Percentiles rank a stretch among this genome's conserved stretches.
These are phyloP conservation scores for Vishniacozyma victoriae DNA, from an alignment of 768 basidiomycete species.

Conservation along the genomic window DNA sequence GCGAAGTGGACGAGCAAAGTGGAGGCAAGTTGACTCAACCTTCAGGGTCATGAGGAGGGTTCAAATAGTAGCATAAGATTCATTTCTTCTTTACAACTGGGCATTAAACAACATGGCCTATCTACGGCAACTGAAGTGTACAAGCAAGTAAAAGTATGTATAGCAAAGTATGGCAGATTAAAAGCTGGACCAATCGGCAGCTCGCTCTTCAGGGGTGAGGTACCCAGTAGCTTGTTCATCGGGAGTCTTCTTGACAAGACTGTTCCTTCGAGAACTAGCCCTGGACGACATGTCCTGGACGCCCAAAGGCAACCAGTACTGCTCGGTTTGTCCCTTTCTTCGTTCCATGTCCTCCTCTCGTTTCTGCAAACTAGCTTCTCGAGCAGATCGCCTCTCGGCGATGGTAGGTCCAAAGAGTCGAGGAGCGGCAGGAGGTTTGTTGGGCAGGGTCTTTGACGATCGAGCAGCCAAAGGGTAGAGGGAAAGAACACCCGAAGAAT, in stretches of 20 bases:
- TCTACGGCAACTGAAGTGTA: no score
- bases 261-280: slow-evolving; percentile 23
- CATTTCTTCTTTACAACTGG: no score
- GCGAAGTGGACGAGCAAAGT: no score
- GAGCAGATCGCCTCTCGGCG: slow-evolving; percentile 13
- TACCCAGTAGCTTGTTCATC: background rate
- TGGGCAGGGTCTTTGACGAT: slow-evolving; percentile 11
- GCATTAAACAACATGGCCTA: no score
- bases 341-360: slow-evolving; percentile 12
- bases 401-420: slow-evolving; percentile 30
- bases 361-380: slow-evolving; percentile 16
- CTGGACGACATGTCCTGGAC: slow-evolving; percentile 2
- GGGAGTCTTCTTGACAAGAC: slow-evolving; percentile 10
- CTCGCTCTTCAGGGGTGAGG: slow-evolving; percentile 9
- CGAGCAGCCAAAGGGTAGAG: slow-evolving; percentile 39
- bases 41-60: no score
- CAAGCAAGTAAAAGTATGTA: background rate
- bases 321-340: slow-evolving; percentile 10
- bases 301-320: slow-evolving; percentile 16
- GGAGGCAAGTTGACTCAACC: no score
- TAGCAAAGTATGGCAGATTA: background rate
- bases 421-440: slow-evolving; percentile 20
- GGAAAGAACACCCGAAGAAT: slow-evolving; percentile 31
- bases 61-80: no score
- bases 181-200: background rate